Evolutionary conservation across 192 early-diverging fungal genomes (phyloP).

Genomic region (Coemansia sp.): DNA sequence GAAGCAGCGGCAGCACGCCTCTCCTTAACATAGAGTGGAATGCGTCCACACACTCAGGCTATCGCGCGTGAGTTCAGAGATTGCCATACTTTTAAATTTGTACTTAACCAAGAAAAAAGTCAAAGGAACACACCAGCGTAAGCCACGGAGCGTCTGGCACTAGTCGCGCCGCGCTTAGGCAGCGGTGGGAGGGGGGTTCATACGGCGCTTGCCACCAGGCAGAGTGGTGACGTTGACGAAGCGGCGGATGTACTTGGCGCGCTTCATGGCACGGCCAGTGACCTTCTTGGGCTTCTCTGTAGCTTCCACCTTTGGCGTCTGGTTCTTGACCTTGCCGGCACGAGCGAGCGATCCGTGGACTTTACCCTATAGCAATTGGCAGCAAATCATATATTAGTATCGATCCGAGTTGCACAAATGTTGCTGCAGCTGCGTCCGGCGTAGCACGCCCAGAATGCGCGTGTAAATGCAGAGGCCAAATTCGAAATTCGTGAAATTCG

Average conservation of each 20-base stretch:
- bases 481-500: no score
- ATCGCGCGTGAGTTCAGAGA: not conserved
- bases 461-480: no score
- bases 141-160: no score
- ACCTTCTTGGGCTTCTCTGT: slow-evolving; percentile 96
- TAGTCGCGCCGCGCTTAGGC: slow-evolving; percentile 5
- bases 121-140: not conserved
- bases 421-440: no score
- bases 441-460: no score
- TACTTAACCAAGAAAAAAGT: not conserved
- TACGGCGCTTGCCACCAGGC: slow-evolving; percentile 84
- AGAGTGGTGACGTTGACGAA: slow-evolving; percentile 81
- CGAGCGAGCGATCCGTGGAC: slow-evolving; percentile 99
- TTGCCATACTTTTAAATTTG: not conserved
- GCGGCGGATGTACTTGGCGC: slow-evolving; percentile 93
- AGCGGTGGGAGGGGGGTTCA: slow-evolving; percentile 50
- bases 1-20: not conserved
- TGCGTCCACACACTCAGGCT: not conserved
- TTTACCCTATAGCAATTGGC: slow-evolving; percentile 76
- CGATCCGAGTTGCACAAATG: no score
- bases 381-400: not conserved
- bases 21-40: slow-evolving; percentile 1
- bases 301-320: slow-evolving; percentile 97
- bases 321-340: slow-evolving; percentile 99
- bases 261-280: slow-evolving; percentile 92